phyloP scores from a whole-genome alignment of 2,329 filamentous ascomycete genomes.

The Microsporum canis region DNA sequence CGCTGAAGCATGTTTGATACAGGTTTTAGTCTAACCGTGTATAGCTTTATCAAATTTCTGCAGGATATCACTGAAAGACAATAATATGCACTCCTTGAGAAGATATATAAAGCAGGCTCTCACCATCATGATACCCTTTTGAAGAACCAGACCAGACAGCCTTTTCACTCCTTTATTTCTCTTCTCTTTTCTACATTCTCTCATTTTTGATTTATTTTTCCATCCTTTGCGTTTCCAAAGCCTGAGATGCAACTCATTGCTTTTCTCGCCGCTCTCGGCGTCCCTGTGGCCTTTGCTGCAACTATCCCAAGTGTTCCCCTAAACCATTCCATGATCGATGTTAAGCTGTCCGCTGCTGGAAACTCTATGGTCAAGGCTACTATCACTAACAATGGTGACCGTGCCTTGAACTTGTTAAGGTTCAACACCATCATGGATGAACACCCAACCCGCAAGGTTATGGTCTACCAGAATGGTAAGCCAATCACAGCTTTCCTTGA shows the following conservation, averaged over 20 bases:
- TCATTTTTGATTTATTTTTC: background rate
- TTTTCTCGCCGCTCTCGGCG: background rate
- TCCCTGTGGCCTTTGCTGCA: background rate
- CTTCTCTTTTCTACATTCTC: background rate
- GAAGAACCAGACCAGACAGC: background rate
- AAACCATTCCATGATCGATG: background rate
- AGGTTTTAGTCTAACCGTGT: background rate
- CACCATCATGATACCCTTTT: background rate
- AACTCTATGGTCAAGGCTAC: constrained; percentile 10
- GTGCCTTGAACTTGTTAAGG: constrained; percentile 5
- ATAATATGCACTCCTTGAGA: background rate
- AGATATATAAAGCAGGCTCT: background rate
- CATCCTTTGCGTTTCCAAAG: background rate
- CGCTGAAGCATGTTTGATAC: background rate
- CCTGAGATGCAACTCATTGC: background rate
- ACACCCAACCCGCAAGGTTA: constrained; percentile 7
- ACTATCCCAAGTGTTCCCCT: background rate
- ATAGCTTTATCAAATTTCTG: background rate
- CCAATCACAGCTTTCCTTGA: background rate
- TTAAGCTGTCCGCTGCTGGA: constrained; percentile 7
- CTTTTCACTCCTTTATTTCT: background rate
- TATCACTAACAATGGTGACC: constrained; percentile 9
- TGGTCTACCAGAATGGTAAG: constrained; percentile 10
- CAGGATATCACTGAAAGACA: background rate
- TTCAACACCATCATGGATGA: constrained; percentile 10